Conservation (phyloP, 345 rosid genomes). For the Isatis tinctoria region DNA sequence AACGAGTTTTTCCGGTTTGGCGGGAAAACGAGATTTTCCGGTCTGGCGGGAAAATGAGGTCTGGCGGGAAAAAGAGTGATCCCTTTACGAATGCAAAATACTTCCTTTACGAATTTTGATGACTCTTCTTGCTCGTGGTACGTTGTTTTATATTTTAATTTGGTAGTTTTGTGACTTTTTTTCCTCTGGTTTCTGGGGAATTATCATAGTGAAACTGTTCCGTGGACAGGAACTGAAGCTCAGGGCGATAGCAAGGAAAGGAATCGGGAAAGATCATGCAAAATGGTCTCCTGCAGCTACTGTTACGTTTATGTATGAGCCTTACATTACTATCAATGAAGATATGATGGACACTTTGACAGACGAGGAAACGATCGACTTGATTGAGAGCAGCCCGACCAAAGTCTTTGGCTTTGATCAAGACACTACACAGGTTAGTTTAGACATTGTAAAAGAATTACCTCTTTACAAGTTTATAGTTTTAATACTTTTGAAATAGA, state of each 20-base stretch:
- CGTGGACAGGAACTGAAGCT: conserved; percentile 85
- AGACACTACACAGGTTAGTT: conserved; percentile 59
- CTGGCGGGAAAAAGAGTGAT: too few species aligned
- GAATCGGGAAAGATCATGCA: conserved; percentile 95
- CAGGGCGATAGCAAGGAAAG: conserved; percentile 93
- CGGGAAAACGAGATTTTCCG: too few species aligned
- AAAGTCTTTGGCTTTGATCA: conserved; percentile 75
- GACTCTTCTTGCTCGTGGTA: neutral
- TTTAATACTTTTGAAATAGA: too few species aligned
- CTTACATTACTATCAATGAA: conserved; percentile 84
- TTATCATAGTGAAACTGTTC: conserved; percentile 80
- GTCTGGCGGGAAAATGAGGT: too few species aligned
- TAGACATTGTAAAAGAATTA: neutral
- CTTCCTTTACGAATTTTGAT: neutral
- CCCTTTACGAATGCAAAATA: neutral
- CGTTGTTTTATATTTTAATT: neutral
- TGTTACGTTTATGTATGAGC: conserved; percentile 91
- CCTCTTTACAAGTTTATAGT: too few species aligned
- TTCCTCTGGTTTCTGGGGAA: conserved; percentile 50
- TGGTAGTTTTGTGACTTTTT: neutral
- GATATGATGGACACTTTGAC: conserved; percentile 79
- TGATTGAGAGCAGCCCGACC: conserved; percentile 91
- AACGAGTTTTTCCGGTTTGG: too few species aligned
- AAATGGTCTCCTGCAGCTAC: conserved; percentile 99
- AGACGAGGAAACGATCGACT: conserved; percentile 59